Conservation (phyloP, 345 rosid genomes). For the Aethionema arabicum region DNA sequence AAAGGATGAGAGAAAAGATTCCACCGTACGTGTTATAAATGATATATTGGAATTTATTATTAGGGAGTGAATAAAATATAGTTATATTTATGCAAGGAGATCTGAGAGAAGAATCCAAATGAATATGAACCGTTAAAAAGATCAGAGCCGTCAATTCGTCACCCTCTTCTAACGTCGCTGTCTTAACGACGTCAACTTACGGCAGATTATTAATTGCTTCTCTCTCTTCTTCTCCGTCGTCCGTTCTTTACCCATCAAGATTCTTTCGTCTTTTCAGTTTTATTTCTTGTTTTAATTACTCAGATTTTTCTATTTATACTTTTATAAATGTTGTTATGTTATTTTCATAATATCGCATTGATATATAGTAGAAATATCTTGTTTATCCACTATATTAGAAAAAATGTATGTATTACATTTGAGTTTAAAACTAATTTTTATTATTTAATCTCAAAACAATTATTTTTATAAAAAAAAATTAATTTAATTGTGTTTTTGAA, state of each 20-base stretch:
- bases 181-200: constrained; percentile 23
- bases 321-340: too few relatives aligned
- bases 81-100: background rate
- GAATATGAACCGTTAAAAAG: constrained; percentile 18
- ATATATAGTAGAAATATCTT: too few relatives aligned
- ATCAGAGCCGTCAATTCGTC: constrained; percentile 36
- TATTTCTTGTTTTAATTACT: background rate
- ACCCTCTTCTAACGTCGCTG: constrained; percentile 19
- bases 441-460: too few relatives aligned
- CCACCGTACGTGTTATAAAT: constrained; percentile 27
- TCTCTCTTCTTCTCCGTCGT: constrained; percentile 32
- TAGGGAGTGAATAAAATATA: constrained; percentile 1
- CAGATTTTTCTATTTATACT: too few relatives aligned
- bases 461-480: too few relatives aligned
- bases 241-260: constrained; percentile 24
- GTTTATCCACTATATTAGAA: background rate
- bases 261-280: background rate
- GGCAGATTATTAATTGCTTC: constrained; percentile 30
- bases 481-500: too few relatives aligned
- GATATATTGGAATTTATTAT: constrained; percentile 16
- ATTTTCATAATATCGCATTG: too few relatives aligned
- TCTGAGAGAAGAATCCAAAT: constrained; percentile 14
- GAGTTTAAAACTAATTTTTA: too few relatives aligned
- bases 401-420: too few relatives aligned
- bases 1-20: constrained; percentile 14